phyloP scores from a whole-genome alignment of 768 basidiomycete genomes.

The Thelephora aurantiotincta region DNA sequence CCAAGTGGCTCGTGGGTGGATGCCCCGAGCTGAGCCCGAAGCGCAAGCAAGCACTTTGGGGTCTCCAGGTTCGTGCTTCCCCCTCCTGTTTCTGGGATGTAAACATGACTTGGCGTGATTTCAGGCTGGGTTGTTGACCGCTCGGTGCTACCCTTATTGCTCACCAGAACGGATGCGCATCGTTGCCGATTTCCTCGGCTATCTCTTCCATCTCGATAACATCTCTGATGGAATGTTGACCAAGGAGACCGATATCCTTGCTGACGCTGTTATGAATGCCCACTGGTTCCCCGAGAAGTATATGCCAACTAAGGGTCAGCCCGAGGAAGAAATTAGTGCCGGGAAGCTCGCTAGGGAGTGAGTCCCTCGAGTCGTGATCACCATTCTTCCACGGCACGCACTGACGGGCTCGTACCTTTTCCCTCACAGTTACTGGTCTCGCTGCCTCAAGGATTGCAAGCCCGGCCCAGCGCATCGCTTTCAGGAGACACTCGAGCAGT shows the following conservation, averaged over 20 bases:
- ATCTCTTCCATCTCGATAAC: conserved; percentile 64
- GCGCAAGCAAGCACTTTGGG: conserved; percentile 41
- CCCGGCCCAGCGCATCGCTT: conserved; percentile 55
- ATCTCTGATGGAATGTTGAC: conserved; percentile 66
- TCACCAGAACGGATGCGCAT: conserved; percentile 44
- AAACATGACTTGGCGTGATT: not conserved
- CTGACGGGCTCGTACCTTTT: conserved; percentile 8
- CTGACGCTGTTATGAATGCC: conserved; percentile 54
- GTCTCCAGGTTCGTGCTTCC: conserved; percentile 18
- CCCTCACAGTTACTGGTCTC: conserved; percentile 45
- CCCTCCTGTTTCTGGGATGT: no score
- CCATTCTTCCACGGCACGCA: not conserved
- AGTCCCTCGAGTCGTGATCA: conserved; percentile 14
- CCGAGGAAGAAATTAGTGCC: conserved; percentile 27
- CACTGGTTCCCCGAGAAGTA: conserved; percentile 50
- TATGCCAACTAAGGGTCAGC: conserved; percentile 18
- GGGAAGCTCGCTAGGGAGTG: conserved; percentile 61
- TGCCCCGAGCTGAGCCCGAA: conserved; percentile 39
- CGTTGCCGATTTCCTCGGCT: conserved; percentile 61
- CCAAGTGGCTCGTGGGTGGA: conserved; percentile 44
- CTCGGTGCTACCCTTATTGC: conserved; percentile 46
- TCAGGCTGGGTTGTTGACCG: conserved; percentile 50
- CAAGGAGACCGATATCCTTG: conserved; percentile 38
- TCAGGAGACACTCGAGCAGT: conserved; percentile 60
- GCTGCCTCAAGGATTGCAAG: conserved; percentile 45